A percentile compares a stretch with the other conserved stretches of the same genome.
phyloP scores from a whole-genome alignment of 2,329 filamentous ascomycete species.

The Alternaria brassicae region DNA sequence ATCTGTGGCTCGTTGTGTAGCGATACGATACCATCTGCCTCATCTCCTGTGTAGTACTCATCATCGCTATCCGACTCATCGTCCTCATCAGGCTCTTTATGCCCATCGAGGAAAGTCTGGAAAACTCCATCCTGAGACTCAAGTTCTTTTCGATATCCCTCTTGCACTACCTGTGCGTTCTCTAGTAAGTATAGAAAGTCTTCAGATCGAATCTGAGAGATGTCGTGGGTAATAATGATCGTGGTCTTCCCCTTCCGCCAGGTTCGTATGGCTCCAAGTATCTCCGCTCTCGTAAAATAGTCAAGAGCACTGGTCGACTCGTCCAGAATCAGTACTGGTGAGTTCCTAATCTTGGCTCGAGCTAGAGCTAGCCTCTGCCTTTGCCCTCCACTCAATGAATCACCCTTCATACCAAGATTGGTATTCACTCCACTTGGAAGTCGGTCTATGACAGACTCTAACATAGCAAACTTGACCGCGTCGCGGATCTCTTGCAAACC shows the following conservation, averaged over 20 bases:
- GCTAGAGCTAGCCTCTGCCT: conserved; percentile 82
- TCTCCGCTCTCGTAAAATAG: conserved; percentile 67
- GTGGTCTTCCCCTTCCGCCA: conserved; percentile 87
- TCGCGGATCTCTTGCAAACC: conserved; percentile 63
- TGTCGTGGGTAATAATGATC: conserved; percentile 91
- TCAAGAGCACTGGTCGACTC: conserved; percentile 90
- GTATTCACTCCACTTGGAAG: conserved; percentile 78
- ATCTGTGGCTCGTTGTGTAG: conserved; percentile 29
- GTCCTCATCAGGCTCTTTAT: conserved; percentile 13
- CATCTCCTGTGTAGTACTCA: conserved; percentile 12
- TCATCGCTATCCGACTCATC: conserved; percentile 6
- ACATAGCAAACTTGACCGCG: conserved; percentile 71
- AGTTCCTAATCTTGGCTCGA: conserved; percentile 76
- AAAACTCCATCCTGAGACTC: conserved; percentile 56
- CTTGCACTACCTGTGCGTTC: conserved; percentile 69
- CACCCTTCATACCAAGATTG: conserved; percentile 71
- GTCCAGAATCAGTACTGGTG: conserved; percentile 83
- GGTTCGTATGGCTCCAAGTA: conserved; percentile 76
- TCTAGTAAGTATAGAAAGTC: conserved; percentile 87
- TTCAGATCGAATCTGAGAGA: conserved; percentile 72
- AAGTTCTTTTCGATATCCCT: conserved; percentile 69
- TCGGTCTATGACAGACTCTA: conserved; percentile 70
- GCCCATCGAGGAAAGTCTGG: conserved; percentile 41
- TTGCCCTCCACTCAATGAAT: conserved; percentile 82
- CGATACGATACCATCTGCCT: conserved; percentile 27